A percentile compares a stretch with the other conserved stretches of the same genome.
Evolutionary conservation across 2,329 filamentous ascomycete species (phyloP).

Genomic region (Cordyceps pruinosa): DNA sequence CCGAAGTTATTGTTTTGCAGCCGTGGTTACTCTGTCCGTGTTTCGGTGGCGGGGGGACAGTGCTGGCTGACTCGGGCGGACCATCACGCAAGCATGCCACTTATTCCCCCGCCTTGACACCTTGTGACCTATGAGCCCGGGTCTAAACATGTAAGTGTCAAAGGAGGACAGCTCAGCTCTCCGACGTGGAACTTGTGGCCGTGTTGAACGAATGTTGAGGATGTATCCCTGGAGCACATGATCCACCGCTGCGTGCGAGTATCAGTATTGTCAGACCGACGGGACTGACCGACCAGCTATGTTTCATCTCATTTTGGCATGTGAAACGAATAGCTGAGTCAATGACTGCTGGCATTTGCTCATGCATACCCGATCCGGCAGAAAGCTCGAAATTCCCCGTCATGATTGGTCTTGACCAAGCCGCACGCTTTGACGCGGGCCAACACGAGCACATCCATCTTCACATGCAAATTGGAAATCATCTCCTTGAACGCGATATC

Average conservation of each 20-base stretch:
- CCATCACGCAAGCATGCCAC: not conserved
- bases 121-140: not conserved
- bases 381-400: not conserved
- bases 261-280: not conserved
- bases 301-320: not conserved
- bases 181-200: not conserved
- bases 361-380: not conserved
- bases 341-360: not conserved
- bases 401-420: constrained; percentile 1
- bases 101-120: not conserved
- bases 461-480: not conserved
- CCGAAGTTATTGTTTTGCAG: not conserved
- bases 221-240: not conserved
- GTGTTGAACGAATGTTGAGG: not conserved
- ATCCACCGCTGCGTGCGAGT: not conserved
- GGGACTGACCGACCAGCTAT: not conserved
- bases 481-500: not conserved
- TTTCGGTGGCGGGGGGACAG: not conserved
- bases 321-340: not conserved
- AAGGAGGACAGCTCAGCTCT: not conserved
- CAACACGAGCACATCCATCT: not conserved
- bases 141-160: too few species aligned
- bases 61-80: too few species aligned
- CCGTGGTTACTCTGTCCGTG: not conserved
- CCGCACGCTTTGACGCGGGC: not conserved